These are phyloP conservation scores for Thalassiosira livingstoniorum DNA, from an alignment of 352 stramenopile species.

Conservation along the genomic window DNA sequence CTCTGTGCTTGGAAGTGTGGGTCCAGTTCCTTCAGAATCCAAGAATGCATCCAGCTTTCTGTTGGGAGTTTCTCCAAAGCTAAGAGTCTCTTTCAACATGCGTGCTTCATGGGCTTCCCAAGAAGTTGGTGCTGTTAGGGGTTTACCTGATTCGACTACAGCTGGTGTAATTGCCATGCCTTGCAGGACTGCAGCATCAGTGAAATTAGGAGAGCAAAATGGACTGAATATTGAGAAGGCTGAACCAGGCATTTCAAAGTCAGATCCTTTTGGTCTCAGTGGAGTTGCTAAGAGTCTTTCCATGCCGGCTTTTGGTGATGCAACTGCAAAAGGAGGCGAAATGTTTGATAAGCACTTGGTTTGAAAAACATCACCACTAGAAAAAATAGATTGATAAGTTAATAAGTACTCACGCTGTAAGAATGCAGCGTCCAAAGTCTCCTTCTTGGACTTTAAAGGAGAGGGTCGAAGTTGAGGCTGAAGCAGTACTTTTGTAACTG, in stretches of 20 bases:
- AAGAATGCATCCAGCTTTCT: conserved; percentile 46
- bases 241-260: conserved; percentile 7
- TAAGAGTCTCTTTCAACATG: conserved; percentile 34
- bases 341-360: neutral
- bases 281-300: neutral
- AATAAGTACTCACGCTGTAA: conserved; percentile 10
- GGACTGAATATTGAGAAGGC: conserved; percentile 51
- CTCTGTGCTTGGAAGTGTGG: conserved; percentile 26
- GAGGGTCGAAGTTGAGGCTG: conserved; percentile 39
- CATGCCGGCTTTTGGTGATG: neutral
- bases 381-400: too few relatives aligned
- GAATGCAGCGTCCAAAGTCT: conserved; percentile 37
- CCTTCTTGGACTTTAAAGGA: conserved; percentile 47
- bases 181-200: conserved; percentile 26
- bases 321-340: neutral
- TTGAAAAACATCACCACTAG: conserved; percentile 1
- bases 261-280: neutral
- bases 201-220: conserved; percentile 54
- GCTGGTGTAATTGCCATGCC: conserved; percentile 52
- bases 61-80: conserved; percentile 45
- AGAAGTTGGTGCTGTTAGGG: conserved; percentile 22
- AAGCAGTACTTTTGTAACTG: conserved; percentile 29
- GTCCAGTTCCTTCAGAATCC: conserved; percentile 25
- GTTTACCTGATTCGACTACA: conserved; percentile 27
- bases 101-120: conserved; percentile 39